A percentile compares a stretch with the other conserved stretches of the same genome.
phyloP scores from a whole-genome alignment of 345 rosid species.

The Ailanthus altissimus region DNA sequence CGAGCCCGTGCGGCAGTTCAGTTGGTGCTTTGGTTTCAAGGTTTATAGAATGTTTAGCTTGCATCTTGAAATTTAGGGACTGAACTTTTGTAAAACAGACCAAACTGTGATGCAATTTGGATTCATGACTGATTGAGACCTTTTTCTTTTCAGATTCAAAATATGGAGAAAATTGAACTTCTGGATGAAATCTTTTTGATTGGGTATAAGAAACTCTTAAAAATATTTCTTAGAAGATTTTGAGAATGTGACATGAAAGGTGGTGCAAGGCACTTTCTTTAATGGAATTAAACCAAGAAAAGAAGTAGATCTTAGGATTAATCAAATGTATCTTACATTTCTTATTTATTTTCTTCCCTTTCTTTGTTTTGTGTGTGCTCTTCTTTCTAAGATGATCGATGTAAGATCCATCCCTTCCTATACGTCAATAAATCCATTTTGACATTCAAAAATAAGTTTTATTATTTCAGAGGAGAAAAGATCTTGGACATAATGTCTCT shows the following conservation, averaged over 20 bases:
- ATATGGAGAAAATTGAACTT: neutral
- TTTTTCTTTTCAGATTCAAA: conserved; percentile 2
- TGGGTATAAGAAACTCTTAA: neutral
- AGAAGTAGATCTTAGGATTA: neutral
- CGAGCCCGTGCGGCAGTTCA: neutral
- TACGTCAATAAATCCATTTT: neutral
- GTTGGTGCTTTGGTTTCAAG: neutral
- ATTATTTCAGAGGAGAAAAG: neutral
- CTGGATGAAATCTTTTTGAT: neutral
- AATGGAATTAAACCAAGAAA: neutral
- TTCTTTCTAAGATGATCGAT: neutral
- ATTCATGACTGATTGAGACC: neutral
- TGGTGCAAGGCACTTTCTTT: neutral
- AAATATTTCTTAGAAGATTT: neutral
- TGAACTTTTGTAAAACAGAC: neutral
- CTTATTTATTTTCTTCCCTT: neutral
- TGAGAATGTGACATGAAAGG: neutral
- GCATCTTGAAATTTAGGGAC: neutral
- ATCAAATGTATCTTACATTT: neutral
- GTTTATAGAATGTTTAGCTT: neutral
- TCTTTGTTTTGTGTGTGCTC: neutral
- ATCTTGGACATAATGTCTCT: neutral
- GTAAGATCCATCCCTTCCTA: conserved; percentile 1
- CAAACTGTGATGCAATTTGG: neutral
- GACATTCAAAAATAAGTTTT: neutral